Conservation (phyloP, 2,329 filamentous ascomycete genomes). For the Colletotrichum brevisporum region DNA sequence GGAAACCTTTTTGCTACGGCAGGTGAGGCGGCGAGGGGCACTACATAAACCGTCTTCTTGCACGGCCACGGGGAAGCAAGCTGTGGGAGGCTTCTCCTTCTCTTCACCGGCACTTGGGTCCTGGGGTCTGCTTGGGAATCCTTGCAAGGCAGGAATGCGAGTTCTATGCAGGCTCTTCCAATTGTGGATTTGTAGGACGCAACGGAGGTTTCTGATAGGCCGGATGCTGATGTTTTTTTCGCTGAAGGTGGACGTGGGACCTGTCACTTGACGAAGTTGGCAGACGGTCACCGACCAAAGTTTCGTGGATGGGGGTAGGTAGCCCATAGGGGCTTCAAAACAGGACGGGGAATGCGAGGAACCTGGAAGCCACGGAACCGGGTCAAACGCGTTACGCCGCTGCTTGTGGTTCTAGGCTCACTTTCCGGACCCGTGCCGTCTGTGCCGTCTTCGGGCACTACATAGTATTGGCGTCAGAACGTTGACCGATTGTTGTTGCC, state of each 20-base stretch:
- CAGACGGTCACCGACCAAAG: constrained; percentile 20
- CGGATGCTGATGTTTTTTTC: constrained; percentile 16
- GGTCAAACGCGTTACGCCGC: neutral
- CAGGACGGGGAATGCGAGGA: neutral
- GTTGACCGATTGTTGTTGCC: neutral
- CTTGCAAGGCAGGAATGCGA: constrained; percentile 35
- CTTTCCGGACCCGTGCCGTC: constrained; percentile 10
- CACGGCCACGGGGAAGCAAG: constrained; percentile 16
- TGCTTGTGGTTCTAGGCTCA: constrained; percentile 6
- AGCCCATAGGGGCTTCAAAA: neutral
- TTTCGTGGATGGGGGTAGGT: constrained; percentile 7
- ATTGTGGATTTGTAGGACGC: constrained; percentile 21
- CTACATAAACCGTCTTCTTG: constrained; percentile 36
- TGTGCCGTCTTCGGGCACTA: constrained; percentile 19
- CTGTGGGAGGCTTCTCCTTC: constrained; percentile 34
- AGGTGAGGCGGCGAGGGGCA: constrained; percentile 27
- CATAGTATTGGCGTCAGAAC: neutral
- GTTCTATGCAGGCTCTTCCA: constrained; percentile 38
- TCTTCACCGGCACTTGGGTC: constrained; percentile 39
- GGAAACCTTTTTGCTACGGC: constrained; percentile 16
- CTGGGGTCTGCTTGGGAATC: constrained; percentile 34
- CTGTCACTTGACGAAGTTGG: constrained; percentile 34
- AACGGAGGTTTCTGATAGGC: constrained; percentile 25
- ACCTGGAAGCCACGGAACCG: constrained; percentile 1
- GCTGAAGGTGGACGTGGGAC: constrained; percentile 21